Conservation (phyloP, 2,329 filamentous ascomycete species). For the Clarireedia monteithiana region DNA sequence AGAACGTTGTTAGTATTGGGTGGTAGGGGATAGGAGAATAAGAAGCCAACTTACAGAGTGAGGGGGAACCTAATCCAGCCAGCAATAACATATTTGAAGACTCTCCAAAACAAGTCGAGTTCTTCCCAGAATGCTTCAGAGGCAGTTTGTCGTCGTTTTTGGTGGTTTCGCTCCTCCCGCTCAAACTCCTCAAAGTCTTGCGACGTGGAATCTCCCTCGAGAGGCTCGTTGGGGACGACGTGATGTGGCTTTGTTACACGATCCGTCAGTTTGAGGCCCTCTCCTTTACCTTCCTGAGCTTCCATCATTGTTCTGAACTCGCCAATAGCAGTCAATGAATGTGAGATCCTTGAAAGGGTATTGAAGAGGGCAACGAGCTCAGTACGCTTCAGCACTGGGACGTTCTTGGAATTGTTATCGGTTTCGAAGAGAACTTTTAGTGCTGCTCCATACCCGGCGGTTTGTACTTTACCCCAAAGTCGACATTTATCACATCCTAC, state of each 20-base stretch:
- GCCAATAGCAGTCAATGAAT: constrained; percentile 67
- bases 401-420: constrained; percentile 51
- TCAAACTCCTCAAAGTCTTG: constrained; percentile 36
- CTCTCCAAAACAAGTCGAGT: constrained; percentile 51
- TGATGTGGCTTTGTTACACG: constrained; percentile 35
- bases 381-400: constrained; percentile 71
- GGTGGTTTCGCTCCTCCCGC: constrained; percentile 21
- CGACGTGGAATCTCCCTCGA: constrained; percentile 30
- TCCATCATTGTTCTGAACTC: constrained; percentile 57
- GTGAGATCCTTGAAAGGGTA: constrained; percentile 80
- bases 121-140: constrained; percentile 57
- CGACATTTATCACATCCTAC: constrained; percentile 98
- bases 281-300: constrained; percentile 26
- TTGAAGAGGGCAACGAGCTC: constrained; percentile 94
- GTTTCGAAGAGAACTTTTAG: constrained; percentile 95
- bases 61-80: constrained; percentile 64
- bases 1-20: constrained; percentile 12
- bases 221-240: constrained; percentile 27
- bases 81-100: constrained; percentile 57
- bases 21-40: neutral
- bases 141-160: constrained; percentile 33
- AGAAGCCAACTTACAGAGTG: constrained; percentile 50
- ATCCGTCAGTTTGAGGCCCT: constrained; percentile 19
- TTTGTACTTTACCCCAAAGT: constrained; percentile 96
- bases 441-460: constrained; percentile 87